Conservation (phyloP, 192 early-diverging fungal genomes). For the Podochytrium sp. region DNA sequence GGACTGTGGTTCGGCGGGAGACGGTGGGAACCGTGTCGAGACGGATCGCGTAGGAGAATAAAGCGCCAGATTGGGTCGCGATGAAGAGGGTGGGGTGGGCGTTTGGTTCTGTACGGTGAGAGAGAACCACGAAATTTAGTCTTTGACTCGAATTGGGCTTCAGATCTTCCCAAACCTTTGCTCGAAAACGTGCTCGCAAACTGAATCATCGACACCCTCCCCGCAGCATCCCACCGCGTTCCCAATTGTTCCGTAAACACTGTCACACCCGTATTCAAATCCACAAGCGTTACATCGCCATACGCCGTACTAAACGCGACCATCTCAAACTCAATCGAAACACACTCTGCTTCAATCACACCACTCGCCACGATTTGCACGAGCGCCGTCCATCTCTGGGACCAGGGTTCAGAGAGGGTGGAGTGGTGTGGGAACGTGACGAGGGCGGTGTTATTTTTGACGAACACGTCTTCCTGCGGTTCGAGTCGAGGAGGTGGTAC, state of each 20-base stretch:
- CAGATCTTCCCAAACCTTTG: background rate
- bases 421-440: slow-evolving; percentile 3
- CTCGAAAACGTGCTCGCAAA: slow-evolving; percentile 19
- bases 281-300: slow-evolving; percentile 9
- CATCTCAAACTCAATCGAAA: background rate
- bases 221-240: background rate
- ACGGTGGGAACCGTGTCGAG: background rate
- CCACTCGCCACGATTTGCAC: slow-evolving; percentile 24
- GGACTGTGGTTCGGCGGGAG: background rate
- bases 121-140: background rate
- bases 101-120: background rate
- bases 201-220: background rate
- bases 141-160: background rate
- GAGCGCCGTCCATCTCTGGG: background rate
- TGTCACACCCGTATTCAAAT: background rate
- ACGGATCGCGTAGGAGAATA: background rate
- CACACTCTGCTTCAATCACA: slow-evolving; percentile 2
- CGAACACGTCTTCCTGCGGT: background rate
- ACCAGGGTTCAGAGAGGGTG: background rate
- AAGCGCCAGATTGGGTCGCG: background rate
- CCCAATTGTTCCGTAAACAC: background rate
- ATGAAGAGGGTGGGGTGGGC: background rate
- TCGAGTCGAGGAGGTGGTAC: background rate
- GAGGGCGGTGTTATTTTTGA: slow-evolving; percentile 13
- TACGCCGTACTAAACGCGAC: slow-evolving; percentile 17